phyloP scores from a whole-genome alignment of 129 eudicot species.

The Flaveria ramosissima region DNA sequence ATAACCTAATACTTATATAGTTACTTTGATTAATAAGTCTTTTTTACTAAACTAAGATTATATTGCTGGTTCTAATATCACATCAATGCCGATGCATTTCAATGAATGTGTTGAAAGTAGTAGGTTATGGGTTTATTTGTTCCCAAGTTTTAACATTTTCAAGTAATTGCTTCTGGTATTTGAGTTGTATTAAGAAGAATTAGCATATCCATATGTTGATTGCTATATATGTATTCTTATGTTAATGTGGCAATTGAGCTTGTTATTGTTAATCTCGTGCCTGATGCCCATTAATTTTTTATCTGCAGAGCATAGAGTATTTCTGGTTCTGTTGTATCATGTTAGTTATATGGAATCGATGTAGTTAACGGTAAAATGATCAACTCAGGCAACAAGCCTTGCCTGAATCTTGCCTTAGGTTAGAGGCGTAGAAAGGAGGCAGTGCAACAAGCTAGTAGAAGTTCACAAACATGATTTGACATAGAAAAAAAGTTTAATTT shows the following conservation, averaged over 20 bases:
- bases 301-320: neutral
- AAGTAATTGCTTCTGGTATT: neutral
- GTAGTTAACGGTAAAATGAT: neutral
- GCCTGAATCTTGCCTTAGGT: neutral
- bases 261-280: too few relatives aligned
- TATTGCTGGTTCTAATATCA: neutral
- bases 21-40: neutral
- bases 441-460: too few relatives aligned
- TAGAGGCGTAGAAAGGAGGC: too few relatives aligned
- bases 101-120: neutral
- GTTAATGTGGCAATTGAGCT: too few relatives aligned
- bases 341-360: neutral
- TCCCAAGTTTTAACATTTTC: neutral
- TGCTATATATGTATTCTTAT: neutral
- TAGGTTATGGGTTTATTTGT: neutral
- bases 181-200: neutral
- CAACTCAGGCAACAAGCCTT: neutral
- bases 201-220: neutral
- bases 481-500: too few relatives aligned
- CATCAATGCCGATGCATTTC: too few relatives aligned
- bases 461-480: too few relatives aligned
- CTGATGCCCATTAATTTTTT: too few relatives aligned
- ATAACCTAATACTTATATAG: neutral
- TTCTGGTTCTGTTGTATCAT: neutral
- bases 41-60: neutral